Percentiles rank a stretch among this genome's conserved stretches.
phyloP scores from a whole-genome alignment of 1,139 yeast genomes.

The Citeromyces siamensis region DNA sequence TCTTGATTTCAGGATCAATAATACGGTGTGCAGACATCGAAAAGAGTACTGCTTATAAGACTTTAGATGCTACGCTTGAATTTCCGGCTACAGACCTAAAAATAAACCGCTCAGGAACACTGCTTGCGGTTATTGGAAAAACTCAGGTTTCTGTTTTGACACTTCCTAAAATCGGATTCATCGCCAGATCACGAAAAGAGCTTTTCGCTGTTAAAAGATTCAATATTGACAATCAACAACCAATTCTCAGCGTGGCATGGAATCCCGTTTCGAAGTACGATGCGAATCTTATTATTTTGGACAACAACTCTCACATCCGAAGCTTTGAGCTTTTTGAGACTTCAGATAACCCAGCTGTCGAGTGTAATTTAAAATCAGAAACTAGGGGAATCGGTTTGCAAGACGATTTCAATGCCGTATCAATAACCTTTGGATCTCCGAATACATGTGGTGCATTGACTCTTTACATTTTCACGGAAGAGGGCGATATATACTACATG shows the following conservation, averaged over 20 bases:
- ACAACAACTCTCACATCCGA: conserved; percentile 14
- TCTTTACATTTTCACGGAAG: conserved; percentile 33
- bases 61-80: conserved; percentile 7
- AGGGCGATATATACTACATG: conserved; percentile 40
- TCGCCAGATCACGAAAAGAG: conserved; percentile 4
- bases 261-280: conserved; percentile 28
- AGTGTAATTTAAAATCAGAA: neutral
- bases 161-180: conserved; percentile 9
- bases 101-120: conserved; percentile 9
- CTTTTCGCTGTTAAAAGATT: conserved; percentile 4
- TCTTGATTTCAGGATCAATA: conserved; percentile 7
- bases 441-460: conserved; percentile 26
- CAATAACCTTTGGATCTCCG: conserved; percentile 34
- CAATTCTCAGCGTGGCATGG: conserved; percentile 24
- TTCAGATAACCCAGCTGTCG: neutral
- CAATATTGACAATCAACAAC: conserved; percentile 4
- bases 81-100: conserved; percentile 6
- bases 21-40: conserved; percentile 6
- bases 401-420: conserved; percentile 21
- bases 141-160: conserved; percentile 6
- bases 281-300: conserved; percentile 25
- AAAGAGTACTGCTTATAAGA: conserved; percentile 3
- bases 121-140: conserved; percentile 9
- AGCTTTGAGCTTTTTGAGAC: neutral
- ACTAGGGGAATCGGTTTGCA: neutral